These are phyloP conservation scores for Curvularia eragrostidis DNA, from an alignment of 2,329 filamentous ascomycete genomes.

Conservation along the genomic window DNA sequence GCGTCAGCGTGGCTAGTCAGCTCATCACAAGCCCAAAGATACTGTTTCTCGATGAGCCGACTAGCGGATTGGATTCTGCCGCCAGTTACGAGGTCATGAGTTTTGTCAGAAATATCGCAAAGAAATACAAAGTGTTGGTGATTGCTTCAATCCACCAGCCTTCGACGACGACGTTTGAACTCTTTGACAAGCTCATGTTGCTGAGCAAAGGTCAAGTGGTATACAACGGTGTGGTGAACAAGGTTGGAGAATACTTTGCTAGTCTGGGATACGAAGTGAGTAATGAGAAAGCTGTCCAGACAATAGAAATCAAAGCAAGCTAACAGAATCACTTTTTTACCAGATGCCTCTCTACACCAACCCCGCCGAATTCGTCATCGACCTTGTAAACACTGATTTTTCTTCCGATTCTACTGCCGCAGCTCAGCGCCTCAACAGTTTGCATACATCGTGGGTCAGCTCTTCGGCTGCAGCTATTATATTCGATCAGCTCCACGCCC, in stretches of 20 bases:
- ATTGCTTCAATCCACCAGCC: conserved; percentile 87
- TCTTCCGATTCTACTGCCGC: conserved; percentile 58
- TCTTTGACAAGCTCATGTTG: conserved; percentile 80
- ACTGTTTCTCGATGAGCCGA: conserved; percentile 84
- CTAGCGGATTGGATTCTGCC: conserved; percentile 80
- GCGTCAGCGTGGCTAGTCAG: conserved; percentile 79
- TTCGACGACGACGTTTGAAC: conserved; percentile 76
- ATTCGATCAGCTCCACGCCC: conserved; percentile 2
- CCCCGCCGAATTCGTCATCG: conserved; percentile 80
- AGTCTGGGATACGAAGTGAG: conserved; percentile 58
- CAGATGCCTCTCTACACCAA: conserved; percentile 74
- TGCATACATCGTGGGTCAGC: conserved; percentile 63
- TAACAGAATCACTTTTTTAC: not conserved
- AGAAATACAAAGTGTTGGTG: conserved; percentile 73
- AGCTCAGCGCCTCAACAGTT: conserved; percentile 57
- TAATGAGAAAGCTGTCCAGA: not conserved
- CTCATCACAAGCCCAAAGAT: conserved; percentile 82
- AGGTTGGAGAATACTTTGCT: conserved; percentile 69
- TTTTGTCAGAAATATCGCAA: conserved; percentile 72
- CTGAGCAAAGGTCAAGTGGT: conserved; percentile 73
- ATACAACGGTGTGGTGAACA: conserved; percentile 71
- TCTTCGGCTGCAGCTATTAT: conserved; percentile 52
- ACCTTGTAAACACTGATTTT: conserved; percentile 81
- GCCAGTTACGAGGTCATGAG: conserved; percentile 78
- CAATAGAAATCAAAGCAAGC: not conserved